These are phyloP conservation scores for Vitellaria paradoxa DNA, from an alignment of 179 eudicot species.

Conservation along the genomic window DNA sequence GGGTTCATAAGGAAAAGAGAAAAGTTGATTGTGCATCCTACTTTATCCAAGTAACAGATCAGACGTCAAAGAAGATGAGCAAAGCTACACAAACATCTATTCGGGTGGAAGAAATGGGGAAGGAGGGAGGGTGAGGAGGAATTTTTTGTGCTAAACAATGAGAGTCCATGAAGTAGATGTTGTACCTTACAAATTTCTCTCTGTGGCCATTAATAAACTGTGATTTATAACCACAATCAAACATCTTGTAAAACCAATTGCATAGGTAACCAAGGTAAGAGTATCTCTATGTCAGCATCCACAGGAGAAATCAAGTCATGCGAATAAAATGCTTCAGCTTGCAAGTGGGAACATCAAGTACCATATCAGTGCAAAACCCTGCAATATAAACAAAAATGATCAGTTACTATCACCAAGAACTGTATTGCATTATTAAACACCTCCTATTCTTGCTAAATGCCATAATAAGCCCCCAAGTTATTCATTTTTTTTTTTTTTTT, in stretches of 20 bases:
- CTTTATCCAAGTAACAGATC: background rate
- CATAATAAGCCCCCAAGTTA: background rate
- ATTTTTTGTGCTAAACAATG: background rate
- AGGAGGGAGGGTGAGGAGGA: background rate
- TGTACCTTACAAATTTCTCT: slow-evolving; percentile 78
- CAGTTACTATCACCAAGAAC: background rate
- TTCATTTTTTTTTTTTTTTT: no score
- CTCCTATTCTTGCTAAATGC: background rate
- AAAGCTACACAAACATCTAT: background rate
- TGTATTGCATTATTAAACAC: background rate
- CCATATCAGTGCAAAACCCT: background rate
- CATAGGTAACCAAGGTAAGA: slow-evolving; percentile 10
- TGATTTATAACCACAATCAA: slow-evolving; percentile 59
- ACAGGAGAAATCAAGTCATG: background rate
- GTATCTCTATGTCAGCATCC: slow-evolving; percentile 9
- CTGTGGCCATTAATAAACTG: slow-evolving; percentile 50
- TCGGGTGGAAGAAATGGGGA: background rate
- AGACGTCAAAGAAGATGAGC: background rate
- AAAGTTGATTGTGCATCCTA: background rate
- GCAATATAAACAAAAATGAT: background rate
- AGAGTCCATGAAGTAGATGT: background rate
- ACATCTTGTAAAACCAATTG: slow-evolving; percentile 36
- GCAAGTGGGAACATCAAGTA: background rate
- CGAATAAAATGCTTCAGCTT: background rate
- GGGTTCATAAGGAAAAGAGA: background rate